Conservation (phyloP, 1,284 basidiomycete species). For the Puccinia horiana region DNA sequence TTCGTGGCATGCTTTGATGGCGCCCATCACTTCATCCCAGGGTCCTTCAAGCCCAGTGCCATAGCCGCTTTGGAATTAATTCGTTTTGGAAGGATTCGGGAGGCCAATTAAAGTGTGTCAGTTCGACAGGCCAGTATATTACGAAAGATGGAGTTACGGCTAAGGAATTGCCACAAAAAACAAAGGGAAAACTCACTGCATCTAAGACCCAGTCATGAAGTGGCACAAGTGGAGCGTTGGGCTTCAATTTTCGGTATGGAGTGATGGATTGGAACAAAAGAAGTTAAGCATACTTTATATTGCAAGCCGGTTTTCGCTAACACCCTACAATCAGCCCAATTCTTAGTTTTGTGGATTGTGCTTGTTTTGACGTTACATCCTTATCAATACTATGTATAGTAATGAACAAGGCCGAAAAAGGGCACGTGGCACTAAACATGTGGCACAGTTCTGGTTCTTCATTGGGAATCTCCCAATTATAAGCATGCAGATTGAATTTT, state of each 20-base stretch:
- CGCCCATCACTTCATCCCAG: slow-evolving; percentile 40
- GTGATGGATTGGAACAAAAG: not conserved
- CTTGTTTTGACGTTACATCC: no score
- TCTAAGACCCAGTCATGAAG: slow-evolving; percentile 10
- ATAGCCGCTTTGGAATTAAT: slow-evolving; percentile 21
- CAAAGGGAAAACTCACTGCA: slow-evolving; percentile 5
- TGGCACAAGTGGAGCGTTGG: not conserved
- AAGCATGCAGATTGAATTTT: not conserved
- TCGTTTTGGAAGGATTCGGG: not conserved
- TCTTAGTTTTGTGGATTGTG: not conserved
- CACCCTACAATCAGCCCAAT: not conserved
- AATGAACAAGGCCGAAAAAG: no score
- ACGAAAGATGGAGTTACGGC: not conserved
- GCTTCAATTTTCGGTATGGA: not conserved
- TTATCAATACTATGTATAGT: no score
- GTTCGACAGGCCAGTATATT: not conserved
- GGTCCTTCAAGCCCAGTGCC: slow-evolving; percentile 41
- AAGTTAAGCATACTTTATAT: slow-evolving; percentile 9
- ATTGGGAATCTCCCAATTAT: no score
- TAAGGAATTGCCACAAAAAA: no score
- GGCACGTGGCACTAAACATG: no score
- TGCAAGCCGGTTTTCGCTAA: slow-evolving; percentile 34
- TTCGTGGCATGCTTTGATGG: slow-evolving; percentile 42
- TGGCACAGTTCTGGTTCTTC: not conserved
- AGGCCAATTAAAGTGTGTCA: not conserved